phyloP scores from a whole-genome alignment of 805 yeast species.

The Priceomyces medius region DNA sequence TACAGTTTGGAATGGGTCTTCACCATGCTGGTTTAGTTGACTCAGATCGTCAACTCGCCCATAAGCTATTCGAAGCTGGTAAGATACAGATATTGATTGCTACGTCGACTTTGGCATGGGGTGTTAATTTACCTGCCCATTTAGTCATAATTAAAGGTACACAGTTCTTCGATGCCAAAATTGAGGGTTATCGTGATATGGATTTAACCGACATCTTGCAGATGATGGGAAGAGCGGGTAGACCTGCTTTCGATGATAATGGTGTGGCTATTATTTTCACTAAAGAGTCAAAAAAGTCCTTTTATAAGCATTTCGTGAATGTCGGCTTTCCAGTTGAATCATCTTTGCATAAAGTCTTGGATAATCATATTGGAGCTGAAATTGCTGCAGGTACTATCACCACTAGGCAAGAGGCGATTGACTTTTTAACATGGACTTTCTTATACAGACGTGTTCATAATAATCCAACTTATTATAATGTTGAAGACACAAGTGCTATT shows the following conservation, averaged over 20 bases:
- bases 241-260: slow-evolving; percentile 77
- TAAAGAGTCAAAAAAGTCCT: slow-evolving; percentile 69
- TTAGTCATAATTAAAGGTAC: slow-evolving; percentile 78
- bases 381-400: slow-evolving; percentile 67
- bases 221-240: slow-evolving; percentile 86
- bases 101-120: slow-evolving; percentile 86
- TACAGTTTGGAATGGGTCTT: slow-evolving; percentile 78
- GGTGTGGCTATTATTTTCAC: slow-evolving; percentile 78
- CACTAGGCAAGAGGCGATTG: slow-evolving; percentile 67
- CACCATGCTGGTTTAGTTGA: slow-evolving; percentile 84
- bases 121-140: slow-evolving; percentile 80
- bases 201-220: slow-evolving; percentile 78
- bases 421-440: slow-evolving; percentile 75
- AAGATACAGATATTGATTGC: slow-evolving; percentile 74
- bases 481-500: slow-evolving; percentile 55
- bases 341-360: slow-evolving; percentile 72
- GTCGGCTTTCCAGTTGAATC: slow-evolving; percentile 84
- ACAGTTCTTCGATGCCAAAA: slow-evolving; percentile 59
- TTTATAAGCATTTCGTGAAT: slow-evolving; percentile 74
- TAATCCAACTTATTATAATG: slow-evolving; percentile 74
- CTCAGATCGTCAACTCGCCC: slow-evolving; percentile 67
- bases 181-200: slow-evolving; percentile 75
- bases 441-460: slow-evolving; percentile 71
- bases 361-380: slow-evolving; percentile 80
- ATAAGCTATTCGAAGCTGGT: slow-evolving; percentile 65